These are phyloP conservation scores for Argentina anserina DNA, from an alignment of 306 rosid species.

Conservation along the genomic window DNA sequence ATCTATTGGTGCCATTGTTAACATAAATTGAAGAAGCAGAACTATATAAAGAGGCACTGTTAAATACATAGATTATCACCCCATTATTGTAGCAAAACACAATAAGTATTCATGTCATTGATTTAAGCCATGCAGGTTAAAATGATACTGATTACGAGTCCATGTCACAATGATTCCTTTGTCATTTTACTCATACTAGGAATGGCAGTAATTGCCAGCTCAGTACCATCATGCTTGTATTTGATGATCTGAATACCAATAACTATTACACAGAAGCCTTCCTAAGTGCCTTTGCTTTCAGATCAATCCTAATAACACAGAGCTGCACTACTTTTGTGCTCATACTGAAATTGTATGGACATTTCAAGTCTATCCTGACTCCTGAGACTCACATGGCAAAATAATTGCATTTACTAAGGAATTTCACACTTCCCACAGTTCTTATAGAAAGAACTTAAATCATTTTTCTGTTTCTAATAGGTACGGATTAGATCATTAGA, in stretches of 20 bases:
- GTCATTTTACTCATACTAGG: not conserved
- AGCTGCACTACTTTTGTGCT: not conserved
- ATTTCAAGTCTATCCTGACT: not conserved
- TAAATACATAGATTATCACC: not conserved
- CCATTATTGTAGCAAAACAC: not conserved
- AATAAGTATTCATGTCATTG: not conserved
- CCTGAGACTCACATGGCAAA: not conserved
- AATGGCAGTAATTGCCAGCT: not conserved
- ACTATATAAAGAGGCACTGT: not conserved
- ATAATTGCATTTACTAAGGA: not conserved
- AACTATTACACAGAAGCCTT: not conserved
- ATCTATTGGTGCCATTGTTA: not conserved
- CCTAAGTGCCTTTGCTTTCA: not conserved
- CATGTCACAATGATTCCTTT: not conserved
- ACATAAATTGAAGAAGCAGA: not conserved
- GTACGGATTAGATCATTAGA: not conserved
- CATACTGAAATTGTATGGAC: not conserved
- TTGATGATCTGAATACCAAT: slow-evolving; percentile 5
- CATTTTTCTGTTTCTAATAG: not conserved
- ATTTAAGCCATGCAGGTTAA: slow-evolving; percentile 5
- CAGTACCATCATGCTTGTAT: not conserved
- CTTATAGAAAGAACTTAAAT: not conserved
- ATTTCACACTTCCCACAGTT: not conserved
- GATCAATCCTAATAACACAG: not conserved
- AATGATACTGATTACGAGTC: not conserved